These are phyloP conservation scores for Chalciporus piperatoides DNA, from an alignment of 1,284 basidiomycete genomes.

Conservation along the genomic window DNA sequence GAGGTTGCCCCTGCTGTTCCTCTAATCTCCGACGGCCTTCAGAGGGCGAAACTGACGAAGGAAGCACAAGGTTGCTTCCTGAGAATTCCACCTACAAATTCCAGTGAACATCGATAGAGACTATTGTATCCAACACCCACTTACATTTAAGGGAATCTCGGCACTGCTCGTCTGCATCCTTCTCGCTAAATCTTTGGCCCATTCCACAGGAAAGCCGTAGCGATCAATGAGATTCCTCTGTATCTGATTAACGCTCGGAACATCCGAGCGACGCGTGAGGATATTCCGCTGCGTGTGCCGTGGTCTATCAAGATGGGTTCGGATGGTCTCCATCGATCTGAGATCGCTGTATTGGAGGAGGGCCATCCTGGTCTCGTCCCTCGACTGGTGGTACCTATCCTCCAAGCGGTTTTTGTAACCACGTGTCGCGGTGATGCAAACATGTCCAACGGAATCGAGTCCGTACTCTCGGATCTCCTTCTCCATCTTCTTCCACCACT, in stretches of 20 bases:
- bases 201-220: not conserved
- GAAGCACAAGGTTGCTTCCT: not conserved
- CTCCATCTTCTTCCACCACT: constrained; percentile 16
- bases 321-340: not conserved
- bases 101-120: not conserved
- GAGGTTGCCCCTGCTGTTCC: not conserved
- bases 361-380: not conserved
- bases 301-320: not conserved
- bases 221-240: not conserved
- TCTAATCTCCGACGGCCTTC: not conserved
- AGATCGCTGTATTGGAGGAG: not conserved
- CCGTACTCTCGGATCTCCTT: constrained; percentile 5
- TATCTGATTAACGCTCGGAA: not conserved
- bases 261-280: not conserved
- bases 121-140: not conserved
- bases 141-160: not conserved
- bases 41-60: not conserved
- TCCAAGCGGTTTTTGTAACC: constrained; percentile 1
- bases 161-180: not conserved
- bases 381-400: constrained; percentile 1
- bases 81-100: not conserved
- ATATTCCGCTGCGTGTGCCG: not conserved
- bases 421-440: constrained; percentile 6
- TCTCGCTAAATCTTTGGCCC: not conserved
- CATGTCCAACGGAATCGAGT: constrained; percentile 3